Percentiles rank a stretch among this genome's conserved stretches.
phyloP scores from a whole-genome alignment of 2,329 filamentous ascomycete genomes.

The Neocucurbitaria cava region DNA sequence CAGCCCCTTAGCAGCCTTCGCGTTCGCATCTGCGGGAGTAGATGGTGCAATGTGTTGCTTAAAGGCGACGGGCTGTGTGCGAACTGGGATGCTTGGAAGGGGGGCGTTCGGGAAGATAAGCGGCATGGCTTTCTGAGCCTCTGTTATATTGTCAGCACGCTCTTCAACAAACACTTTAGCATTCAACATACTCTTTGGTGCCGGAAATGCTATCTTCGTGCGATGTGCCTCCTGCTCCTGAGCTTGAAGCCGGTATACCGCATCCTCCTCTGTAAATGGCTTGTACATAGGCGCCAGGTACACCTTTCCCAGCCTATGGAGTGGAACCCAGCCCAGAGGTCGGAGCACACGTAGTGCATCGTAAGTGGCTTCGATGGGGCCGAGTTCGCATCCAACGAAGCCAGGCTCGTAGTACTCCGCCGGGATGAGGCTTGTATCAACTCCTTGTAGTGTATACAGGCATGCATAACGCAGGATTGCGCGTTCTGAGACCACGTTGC shows the following conservation, averaged over 20 bases:
- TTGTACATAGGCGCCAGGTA: conserved; percentile 8
- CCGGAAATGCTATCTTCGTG: not conserved
- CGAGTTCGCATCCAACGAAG: not conserved
- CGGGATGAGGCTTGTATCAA: not conserved
- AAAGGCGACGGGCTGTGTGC: not conserved
- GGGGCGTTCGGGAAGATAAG: too few relatives aligned
- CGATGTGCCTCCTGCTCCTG: not conserved
- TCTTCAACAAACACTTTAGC: not conserved
- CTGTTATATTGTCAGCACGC: not conserved
- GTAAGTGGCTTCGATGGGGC: conserved; percentile 1
- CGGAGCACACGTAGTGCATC: conserved; percentile 6
- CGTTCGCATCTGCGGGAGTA: not conserved
- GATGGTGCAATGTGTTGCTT: not conserved
- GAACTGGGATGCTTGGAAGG: not conserved
- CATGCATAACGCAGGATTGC: not conserved
- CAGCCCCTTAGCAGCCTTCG: not conserved
- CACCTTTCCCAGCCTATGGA: not conserved
- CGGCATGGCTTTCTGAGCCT: not conserved
- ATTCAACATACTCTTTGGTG: not conserved
- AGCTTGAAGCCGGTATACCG: not conserved
- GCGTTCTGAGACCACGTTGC: not conserved
- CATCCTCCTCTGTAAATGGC: conserved; percentile 10
- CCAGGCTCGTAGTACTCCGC: not conserved
- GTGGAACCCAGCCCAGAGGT: conserved; percentile 1
- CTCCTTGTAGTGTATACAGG: not conserved